Evolutionary conservation across 345 rosid genomes (phyloP).

Genomic region (Gynandropsis gynandra): DNA sequence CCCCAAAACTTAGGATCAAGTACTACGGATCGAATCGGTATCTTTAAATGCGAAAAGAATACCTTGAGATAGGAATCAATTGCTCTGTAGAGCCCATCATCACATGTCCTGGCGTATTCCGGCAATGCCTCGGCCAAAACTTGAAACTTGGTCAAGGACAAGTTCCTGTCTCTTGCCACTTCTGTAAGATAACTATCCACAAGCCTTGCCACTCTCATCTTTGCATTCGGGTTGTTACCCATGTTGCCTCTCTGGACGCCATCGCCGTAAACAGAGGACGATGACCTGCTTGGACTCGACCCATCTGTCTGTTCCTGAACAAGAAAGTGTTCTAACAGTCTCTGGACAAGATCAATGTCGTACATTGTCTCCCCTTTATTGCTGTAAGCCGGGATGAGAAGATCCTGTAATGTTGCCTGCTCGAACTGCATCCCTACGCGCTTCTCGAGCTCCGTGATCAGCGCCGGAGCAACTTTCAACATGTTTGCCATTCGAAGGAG

Average conservation of each 20-base stretch:
- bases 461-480: conserved; percentile 86
- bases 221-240: conserved; percentile 51
- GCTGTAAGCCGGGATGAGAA: conserved; percentile 58
- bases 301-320: conserved; percentile 85
- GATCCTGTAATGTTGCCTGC: conserved; percentile 82
- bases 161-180: conserved; percentile 87
- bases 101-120: conserved; percentile 90
- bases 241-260: conserved; percentile 51
- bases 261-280: conserved; percentile 31
- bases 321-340: conserved; percentile 88
- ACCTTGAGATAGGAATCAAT: conserved; percentile 94
- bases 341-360: conserved; percentile 90
- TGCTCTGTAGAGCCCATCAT: conserved; percentile 96
- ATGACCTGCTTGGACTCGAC: conserved; percentile 60
- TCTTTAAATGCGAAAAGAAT: not conserved
- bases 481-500: conserved; percentile 69
- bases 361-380: conserved; percentile 61
- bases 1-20: not conserved
- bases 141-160: conserved; percentile 80
- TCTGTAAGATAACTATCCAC: conserved; percentile 97
- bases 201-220: conserved; percentile 94
- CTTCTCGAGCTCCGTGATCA: conserved; percentile 86
- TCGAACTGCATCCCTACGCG: conserved; percentile 97
- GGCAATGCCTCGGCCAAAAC: conserved; percentile 95
- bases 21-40: not conserved